Evolutionary conservation across 345 rosid genomes (phyloP).

Genomic region (Lepidium didymum): DNA sequence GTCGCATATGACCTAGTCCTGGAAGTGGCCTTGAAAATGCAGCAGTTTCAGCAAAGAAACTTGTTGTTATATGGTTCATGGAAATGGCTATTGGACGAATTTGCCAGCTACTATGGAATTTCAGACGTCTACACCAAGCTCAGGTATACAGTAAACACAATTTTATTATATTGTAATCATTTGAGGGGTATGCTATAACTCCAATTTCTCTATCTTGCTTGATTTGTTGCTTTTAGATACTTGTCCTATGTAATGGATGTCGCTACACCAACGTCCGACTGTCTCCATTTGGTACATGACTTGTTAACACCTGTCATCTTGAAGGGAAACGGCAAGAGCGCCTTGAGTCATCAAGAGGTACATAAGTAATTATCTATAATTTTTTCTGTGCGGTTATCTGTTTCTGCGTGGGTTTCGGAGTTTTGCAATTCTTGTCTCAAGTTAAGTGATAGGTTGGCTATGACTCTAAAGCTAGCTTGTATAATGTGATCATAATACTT

Average conservation of each 20-base stretch:
- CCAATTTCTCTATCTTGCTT: slow-evolving; percentile 2
- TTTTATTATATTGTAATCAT: not conserved
- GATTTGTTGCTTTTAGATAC: slow-evolving; percentile 43
- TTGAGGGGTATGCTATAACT: slow-evolving; percentile 5
- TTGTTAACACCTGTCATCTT: slow-evolving; percentile 77
- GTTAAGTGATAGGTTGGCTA: not conserved
- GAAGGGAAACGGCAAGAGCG: slow-evolving; percentile 74
- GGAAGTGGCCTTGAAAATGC: slow-evolving; percentile 91
- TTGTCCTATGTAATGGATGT: slow-evolving; percentile 97
- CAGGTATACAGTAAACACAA: slow-evolving; percentile 34
- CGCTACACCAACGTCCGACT: slow-evolving; percentile 95
- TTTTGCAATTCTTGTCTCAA: not conserved
- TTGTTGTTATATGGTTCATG: slow-evolving; percentile 76
- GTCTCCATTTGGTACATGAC: slow-evolving; percentile 78
- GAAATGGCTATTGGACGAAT: slow-evolving; percentile 94
- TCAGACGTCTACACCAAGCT: slow-evolving; percentile 87
- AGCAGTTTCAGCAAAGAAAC: slow-evolving; percentile 84
- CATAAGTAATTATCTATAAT: not conserved
- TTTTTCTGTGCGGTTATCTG: not conserved
- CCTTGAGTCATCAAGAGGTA: slow-evolving; percentile 98
- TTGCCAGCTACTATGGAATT: slow-evolving; percentile 91
- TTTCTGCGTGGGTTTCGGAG: not conserved
- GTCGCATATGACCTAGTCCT: slow-evolving; percentile 88
- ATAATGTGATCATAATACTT: not conserved
- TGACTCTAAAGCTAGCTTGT: not conserved